These are phyloP conservation scores for Benincasa hispida DNA, from an alignment of 306 rosid genomes.

Conservation along the genomic window DNA sequence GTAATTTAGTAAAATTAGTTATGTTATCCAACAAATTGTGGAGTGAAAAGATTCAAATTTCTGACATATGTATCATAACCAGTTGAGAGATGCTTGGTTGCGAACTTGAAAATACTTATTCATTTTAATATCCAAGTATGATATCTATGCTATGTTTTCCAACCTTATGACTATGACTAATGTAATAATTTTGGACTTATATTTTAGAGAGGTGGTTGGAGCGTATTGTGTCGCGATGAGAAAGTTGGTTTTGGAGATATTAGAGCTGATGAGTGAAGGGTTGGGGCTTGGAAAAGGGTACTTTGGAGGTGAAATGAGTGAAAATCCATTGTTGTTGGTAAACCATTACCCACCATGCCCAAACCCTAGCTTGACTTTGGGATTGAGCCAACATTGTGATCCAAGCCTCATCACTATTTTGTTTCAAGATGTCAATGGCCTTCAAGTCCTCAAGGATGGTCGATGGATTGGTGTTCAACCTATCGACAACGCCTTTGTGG, in stretches of 20 bases:
- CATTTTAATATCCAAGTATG: too few species aligned
- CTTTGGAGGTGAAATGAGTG: conserved; percentile 30
- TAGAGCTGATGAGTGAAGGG: conserved; percentile 48
- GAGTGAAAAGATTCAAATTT: too few species aligned
- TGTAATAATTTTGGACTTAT: neutral
- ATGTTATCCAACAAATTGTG: too few species aligned
- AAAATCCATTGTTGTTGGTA: conserved; percentile 21
- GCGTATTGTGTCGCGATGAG: conserved; percentile 20
- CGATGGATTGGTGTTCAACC: conserved; percentile 32
- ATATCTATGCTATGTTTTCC: neutral
- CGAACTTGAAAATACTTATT: neutral
- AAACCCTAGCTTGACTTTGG: conserved; percentile 58
- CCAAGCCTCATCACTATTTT: conserved; percentile 48
- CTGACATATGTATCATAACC: too few species aligned
- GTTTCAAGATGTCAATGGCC: conserved; percentile 48
- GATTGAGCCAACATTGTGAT: conserved; percentile 43
- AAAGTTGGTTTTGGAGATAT: conserved; percentile 25
- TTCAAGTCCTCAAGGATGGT: conserved; percentile 31
- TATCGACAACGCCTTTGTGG: conserved; percentile 19
- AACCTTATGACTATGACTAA: neutral
- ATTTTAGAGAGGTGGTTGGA: conserved; percentile 39
- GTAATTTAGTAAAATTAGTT: neutral
- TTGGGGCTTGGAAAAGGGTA: conserved; percentile 26
- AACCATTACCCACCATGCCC: conserved; percentile 81
- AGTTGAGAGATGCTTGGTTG: neutral